phyloP scores from a whole-genome alignment of 2,329 filamentous ascomycete genomes.

The Colletotrichum sublineola region DNA sequence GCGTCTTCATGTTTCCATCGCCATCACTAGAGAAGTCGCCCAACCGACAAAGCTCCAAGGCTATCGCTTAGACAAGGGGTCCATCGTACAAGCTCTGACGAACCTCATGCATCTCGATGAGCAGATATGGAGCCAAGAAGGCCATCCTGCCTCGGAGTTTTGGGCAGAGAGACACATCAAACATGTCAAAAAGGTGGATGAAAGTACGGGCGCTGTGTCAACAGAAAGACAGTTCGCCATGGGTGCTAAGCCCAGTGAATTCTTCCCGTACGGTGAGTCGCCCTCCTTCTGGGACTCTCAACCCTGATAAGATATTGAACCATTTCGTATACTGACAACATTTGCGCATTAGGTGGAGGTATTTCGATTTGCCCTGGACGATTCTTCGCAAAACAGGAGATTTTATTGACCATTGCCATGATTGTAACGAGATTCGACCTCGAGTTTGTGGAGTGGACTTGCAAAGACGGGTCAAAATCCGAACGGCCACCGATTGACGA shows the following conservation, averaged over 20 bases:
- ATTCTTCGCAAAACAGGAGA: constrained; percentile 56
- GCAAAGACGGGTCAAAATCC: constrained; percentile 20
- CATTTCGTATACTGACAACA: background rate
- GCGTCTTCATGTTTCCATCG: constrained; percentile 46
- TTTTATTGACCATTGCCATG: constrained; percentile 52
- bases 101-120: constrained; percentile 45
- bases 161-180: constrained; percentile 43
- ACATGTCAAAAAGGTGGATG: background rate
- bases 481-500: constrained; percentile 33
- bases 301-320: no score
- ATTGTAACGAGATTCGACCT: constrained; percentile 50
- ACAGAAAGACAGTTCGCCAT: constrained; percentile 19
- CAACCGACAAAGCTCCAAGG: constrained; percentile 42
- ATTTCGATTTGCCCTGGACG: constrained; percentile 54
- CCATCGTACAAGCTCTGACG: constrained; percentile 45
- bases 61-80: constrained; percentile 41
- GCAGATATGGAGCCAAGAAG: constrained; percentile 31
- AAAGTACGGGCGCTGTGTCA: background rate
- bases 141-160: constrained; percentile 34
- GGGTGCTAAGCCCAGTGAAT: constrained; percentile 29
- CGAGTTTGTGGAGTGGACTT: constrained; percentile 45
- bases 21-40: constrained; percentile 45
- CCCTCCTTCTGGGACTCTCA: background rate
- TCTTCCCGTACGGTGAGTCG: constrained; percentile 34
- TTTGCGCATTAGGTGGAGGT: constrained; percentile 48